phyloP scores from a whole-genome alignment of 345 rosid genomes.

The Linum usitatissimum region DNA sequence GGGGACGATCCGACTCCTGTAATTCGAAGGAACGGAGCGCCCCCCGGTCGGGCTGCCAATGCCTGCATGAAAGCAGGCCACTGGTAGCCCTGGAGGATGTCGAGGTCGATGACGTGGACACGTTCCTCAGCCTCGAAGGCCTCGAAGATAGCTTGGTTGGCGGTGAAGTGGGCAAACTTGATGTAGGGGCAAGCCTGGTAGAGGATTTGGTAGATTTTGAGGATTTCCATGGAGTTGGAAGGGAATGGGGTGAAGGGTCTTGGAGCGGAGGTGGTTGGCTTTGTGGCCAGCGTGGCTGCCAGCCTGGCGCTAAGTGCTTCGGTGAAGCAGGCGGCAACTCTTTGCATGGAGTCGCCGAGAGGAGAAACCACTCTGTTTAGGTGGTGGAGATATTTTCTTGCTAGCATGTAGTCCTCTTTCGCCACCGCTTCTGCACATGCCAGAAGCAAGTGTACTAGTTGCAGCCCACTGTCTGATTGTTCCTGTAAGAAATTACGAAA shows the following conservation, averaged over 20 bases:
- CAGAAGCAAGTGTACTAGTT: slow-evolving; percentile 53
- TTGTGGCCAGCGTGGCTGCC: slow-evolving; percentile 34
- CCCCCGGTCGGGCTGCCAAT: slow-evolving; percentile 43
- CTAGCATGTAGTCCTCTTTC: slow-evolving; percentile 56
- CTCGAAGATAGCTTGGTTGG: slow-evolving; percentile 59
- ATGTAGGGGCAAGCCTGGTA: slow-evolving; percentile 62
- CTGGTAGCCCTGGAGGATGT: slow-evolving; percentile 62
- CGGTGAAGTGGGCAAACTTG: slow-evolving; percentile 64
- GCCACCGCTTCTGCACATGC: slow-evolving; percentile 62
- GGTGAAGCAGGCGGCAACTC: slow-evolving; percentile 60
- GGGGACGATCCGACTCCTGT: slow-evolving; percentile 42
- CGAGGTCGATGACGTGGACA: slow-evolving; percentile 60
- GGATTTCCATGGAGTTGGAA: slow-evolving; percentile 42
- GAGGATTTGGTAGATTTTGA: slow-evolving; percentile 48
- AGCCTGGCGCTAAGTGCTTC: slow-evolving; percentile 51
- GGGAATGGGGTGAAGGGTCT: slow-evolving; percentile 36
- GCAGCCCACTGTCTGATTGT: slow-evolving; percentile 53
- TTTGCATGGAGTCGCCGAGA: slow-evolving; percentile 55
- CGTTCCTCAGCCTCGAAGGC: slow-evolving; percentile 64
- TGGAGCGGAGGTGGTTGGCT: slow-evolving; percentile 20
- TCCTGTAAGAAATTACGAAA: slow-evolving; percentile 23
- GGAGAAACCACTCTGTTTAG: slow-evolving; percentile 50
- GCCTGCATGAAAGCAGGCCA: slow-evolving; percentile 85
- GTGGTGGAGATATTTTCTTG: slow-evolving; percentile 44
- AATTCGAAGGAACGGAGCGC: slow-evolving; percentile 51